Base-by-base conservation (phyloP, 2,329 filamentous ascomycete species). In the Sarocladium oryzae region DNA sequence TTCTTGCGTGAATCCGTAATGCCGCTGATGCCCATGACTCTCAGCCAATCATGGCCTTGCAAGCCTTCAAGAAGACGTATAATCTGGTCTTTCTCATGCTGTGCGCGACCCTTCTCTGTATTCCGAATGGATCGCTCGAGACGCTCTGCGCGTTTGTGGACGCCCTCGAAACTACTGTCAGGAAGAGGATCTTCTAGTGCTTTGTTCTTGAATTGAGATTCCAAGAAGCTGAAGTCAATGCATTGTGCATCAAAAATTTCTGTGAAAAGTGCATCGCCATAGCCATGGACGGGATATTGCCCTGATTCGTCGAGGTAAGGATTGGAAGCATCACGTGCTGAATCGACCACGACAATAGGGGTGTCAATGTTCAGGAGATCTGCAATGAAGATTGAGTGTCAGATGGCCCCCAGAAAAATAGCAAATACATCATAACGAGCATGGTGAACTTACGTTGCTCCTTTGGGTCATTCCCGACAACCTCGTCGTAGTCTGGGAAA, bases 401-500 rank as follows among this genome's bases (percentile, higher is more conserved):
- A 37, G 35, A 18, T 30, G 28, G 13, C 7, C 28, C 13, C 13
- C 28, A 37, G 20, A 35, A 24, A 4, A 41, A 41, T 4, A 24
- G 4, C 7, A 18, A 23, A 7, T 21, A 11, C 7, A 5, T 21
- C 23, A 18, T 5, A 41, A 18, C n/a, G n/a, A n/a, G n/a, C n/a
- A 5, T 28, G 13, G 24, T 28, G 10, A 4, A 74, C 81, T 66
- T 78, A 91, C 90, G 85, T 59, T 85, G 76, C 68, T 91, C 85
- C 60, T 86, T 86, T 35, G 84, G 81, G 56, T 89, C 85, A 63
- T 95, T 88, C 55, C 88, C 90, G 69, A 97, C 89, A 58, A 96
- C 81, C 65, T 95, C 89, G 68, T 96, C 91, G 68, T 96, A 97
- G 62, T 95, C 91, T 50, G 88, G 84, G 63, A 97, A 96, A 70